phyloP scores from a whole-genome alignment of 352 stramenopile genomes.

The Proteromonas lacertae region DNA sequence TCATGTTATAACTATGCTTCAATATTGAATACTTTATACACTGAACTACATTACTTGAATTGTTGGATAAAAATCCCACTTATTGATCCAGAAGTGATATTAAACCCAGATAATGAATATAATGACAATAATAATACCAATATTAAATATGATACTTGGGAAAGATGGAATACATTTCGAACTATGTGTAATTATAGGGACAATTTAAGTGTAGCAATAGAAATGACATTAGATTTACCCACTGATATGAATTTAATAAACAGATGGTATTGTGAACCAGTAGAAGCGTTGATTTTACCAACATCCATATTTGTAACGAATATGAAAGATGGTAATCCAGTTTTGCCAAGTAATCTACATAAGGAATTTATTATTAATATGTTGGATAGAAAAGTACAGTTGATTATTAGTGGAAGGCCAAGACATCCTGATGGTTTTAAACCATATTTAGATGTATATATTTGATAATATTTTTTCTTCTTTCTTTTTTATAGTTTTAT shows the following conservation, averaged over 20 bases:
- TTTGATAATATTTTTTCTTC: not conserved
- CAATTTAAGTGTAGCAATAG: conserved; percentile 33
- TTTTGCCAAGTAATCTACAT: conserved; percentile 54
- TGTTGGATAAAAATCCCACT: conserved; percentile 45
- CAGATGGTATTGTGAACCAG: conserved; percentile 38
- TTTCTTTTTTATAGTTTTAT: not conserved
- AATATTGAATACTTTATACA: conserved; percentile 27
- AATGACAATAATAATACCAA: conserved; percentile 1
- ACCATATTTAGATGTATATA: not conserved
- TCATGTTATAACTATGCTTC: conserved; percentile 32
- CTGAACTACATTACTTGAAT: conserved; percentile 30
- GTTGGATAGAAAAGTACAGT: conserved; percentile 11
- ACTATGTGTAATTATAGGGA: conserved; percentile 33
- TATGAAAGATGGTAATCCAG: conserved; percentile 66
- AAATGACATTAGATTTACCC: conserved; percentile 32
- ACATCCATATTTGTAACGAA: conserved; percentile 73
- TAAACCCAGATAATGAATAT: conserved; percentile 4
- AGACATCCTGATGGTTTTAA: not conserved
- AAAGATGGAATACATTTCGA: conserved; percentile 33
- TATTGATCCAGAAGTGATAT: conserved; percentile 4
- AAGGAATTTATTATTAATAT: conserved; percentile 28
- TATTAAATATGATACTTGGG: conserved; percentile 9
- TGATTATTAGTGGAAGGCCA: not conserved
- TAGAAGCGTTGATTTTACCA: conserved; percentile 42
- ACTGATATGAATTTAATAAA: conserved; percentile 10